Percentiles rank a stretch among this genome's conserved stretches.
Evolutionary conservation across 371 early-diverging fungal species (phyloP).

Genomic region (Zopfochytrium polystomum): DNA sequence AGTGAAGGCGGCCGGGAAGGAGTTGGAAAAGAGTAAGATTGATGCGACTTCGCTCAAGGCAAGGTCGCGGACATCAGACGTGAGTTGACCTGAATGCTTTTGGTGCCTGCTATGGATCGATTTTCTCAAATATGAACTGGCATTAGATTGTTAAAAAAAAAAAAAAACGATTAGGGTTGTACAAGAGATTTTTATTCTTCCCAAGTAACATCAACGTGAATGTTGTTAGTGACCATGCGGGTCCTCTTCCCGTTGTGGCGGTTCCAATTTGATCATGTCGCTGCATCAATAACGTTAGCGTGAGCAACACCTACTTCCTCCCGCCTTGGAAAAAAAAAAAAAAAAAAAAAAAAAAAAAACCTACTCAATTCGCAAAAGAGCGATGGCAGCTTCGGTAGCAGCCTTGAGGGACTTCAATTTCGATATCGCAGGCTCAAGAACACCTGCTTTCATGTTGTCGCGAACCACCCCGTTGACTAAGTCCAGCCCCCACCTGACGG

Average conservation of each 20-base stretch:
- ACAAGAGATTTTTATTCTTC: too few relatives aligned
- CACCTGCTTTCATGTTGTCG: conserved; percentile 95
- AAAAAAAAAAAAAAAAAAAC: conserved; percentile 10
- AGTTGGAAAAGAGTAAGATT: too few relatives aligned
- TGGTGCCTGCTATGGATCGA: too few relatives aligned
- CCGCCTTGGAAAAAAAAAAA: conserved; percentile 1
- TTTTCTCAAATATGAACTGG: too few relatives aligned
- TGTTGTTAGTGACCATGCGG: conserved; percentile 53
- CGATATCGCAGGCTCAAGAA: conserved; percentile 98
- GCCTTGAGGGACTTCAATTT: conserved; percentile 98
- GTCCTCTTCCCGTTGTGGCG: conserved; percentile 40
- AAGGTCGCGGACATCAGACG: too few relatives aligned
- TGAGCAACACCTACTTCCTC: neutral
- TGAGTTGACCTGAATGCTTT: too few relatives aligned
- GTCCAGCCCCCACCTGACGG: conserved; percentile 93
- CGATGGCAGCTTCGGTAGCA: conserved; percentile 99
- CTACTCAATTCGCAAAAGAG: conserved; percentile 95
- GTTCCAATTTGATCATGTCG: conserved; percentile 87
- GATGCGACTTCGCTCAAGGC: too few relatives aligned
- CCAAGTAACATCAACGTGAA: too few relatives aligned
- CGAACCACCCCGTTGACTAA: conserved; percentile 90
- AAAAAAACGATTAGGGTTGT: too few relatives aligned
- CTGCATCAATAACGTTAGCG: conserved; percentile 15
- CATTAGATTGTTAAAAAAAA: too few relatives aligned
- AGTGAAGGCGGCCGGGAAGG: too few relatives aligned